phyloP scores from a whole-genome alignment of 805 yeast genomes.

The Candida gorgasii region DNA sequence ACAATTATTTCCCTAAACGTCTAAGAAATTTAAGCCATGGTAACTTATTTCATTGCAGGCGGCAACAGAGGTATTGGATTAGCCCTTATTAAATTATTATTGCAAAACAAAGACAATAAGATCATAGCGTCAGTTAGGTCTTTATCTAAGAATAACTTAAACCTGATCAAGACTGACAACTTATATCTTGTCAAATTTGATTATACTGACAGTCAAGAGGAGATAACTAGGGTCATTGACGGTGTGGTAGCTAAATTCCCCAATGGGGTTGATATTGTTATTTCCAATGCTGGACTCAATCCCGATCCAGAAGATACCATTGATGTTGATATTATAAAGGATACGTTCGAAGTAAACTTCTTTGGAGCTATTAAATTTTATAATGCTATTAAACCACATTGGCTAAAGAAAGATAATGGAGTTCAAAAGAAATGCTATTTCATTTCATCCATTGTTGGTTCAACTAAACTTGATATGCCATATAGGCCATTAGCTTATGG shows the following conservation, averaged over 20 bases:
- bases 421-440: slow-evolving; percentile 6
- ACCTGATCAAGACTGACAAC: neutral
- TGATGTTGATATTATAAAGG: neutral
- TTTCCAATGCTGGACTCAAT: slow-evolving; percentile 32
- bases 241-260: slow-evolving; percentile 15
- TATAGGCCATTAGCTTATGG: slow-evolving; percentile 22
- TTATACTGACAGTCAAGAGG: neutral
- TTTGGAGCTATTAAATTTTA: slow-evolving; percentile 8
- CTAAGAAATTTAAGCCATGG: no score
- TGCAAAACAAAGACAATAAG: neutral
- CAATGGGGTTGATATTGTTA: slow-evolving; percentile 36
- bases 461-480: neutral
- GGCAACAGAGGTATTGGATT: slow-evolving; percentile 5
- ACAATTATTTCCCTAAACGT: no score
- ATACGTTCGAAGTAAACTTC: neutral
- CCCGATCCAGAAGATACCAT: neutral
- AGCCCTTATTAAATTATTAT: neutral
- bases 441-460: slow-evolving; percentile 16
- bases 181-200: slow-evolving; percentile 8
- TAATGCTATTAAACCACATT: slow-evolving; percentile 3
- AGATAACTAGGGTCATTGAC: slow-evolving; percentile 6
- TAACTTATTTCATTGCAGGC: slow-evolving; percentile 1
- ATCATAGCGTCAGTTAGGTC: slow-evolving; percentile 5
- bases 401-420: slow-evolving; percentile 11
- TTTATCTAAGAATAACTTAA: neutral